phyloP scores from a whole-genome alignment of 148 eudicot genomes.

The Cornus controversa region DNA sequence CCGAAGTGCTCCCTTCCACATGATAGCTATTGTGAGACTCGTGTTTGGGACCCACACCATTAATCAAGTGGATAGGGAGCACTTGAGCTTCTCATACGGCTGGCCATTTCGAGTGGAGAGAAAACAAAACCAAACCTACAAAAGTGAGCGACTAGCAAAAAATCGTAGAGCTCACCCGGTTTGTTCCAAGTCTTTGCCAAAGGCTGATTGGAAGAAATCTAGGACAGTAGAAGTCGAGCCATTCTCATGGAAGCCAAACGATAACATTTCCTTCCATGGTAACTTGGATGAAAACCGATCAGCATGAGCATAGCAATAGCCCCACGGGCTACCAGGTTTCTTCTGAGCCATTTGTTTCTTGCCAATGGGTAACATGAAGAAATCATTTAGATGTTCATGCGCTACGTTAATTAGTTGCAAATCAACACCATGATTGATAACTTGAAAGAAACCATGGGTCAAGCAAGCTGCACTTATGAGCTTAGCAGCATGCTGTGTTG shows the following conservation, averaged over 20 bases:
- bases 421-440: constrained; percentile 48
- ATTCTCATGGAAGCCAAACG: constrained; percentile 33
- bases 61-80: too few species aligned
- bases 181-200: constrained; percentile 35
- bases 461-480: constrained; percentile 27
- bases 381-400: background rate
- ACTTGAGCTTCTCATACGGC: too few species aligned
- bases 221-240: constrained; percentile 14
- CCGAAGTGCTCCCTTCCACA: too few species aligned
- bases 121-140: too few species aligned
- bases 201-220: constrained; percentile 21
- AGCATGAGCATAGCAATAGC: constrained; percentile 38
- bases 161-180: constrained; percentile 25
- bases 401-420: constrained; percentile 16
- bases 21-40: too few species aligned
- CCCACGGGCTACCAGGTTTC: constrained; percentile 26
- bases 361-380: constrained; percentile 31
- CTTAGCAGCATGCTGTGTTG: constrained; percentile 22
- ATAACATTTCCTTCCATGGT: constrained; percentile 52
- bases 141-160: too few species aligned
- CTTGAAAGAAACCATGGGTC: constrained; percentile 50
- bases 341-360: constrained; percentile 25
- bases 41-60: too few species aligned
- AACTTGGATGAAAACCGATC: constrained; percentile 34
- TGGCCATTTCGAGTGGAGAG: too few species aligned